Conservation (phyloP, 768 basidiomycete species). For the Leccinum fibrillosum region DNA sequence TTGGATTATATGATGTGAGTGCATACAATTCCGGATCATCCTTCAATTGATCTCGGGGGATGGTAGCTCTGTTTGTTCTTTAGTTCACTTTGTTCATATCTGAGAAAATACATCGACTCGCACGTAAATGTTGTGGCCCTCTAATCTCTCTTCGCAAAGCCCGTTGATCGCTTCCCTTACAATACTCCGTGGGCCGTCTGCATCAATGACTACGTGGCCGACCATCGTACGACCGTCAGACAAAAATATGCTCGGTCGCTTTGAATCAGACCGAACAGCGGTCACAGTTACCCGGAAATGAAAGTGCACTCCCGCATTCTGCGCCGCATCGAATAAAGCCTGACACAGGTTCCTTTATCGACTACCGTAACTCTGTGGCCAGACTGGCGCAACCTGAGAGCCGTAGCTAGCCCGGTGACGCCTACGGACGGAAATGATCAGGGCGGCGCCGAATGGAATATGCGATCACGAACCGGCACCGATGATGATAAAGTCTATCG, state of each 20-base stretch:
- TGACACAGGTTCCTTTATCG: conserved; percentile 48
- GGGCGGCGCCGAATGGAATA: neutral
- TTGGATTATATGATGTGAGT: conserved; percentile 23
- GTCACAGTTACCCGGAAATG: conserved; percentile 41
- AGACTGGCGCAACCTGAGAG: conserved; percentile 51
- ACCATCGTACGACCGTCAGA: conserved; percentile 43
- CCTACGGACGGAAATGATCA: conserved; percentile 19
- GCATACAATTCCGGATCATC: conserved; percentile 42
- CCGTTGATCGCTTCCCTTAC: conserved; percentile 35
- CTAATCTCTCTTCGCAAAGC: conserved; percentile 27
- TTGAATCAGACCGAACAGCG: conserved; percentile 31
- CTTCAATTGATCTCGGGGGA: conserved; percentile 41
- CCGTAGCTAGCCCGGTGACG: conserved; percentile 55
- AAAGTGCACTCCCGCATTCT: conserved; percentile 48
- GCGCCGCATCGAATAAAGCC: conserved; percentile 47
- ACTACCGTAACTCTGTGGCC: conserved; percentile 61
- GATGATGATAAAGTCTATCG: conserved; percentile 30
- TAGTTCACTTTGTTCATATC: neutral
- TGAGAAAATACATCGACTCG: conserved; percentile 24
- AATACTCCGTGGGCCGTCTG: conserved; percentile 55
- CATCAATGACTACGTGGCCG: conserved; percentile 59
- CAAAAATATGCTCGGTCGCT: conserved; percentile 30
- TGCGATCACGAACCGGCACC: conserved; percentile 24
- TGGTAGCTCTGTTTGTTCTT: conserved; percentile 36
- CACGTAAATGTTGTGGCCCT: conserved; percentile 45